Conservation (phyloP, 192 early-diverging fungal genomes). For the Cladochytrium replicatum region DNA sequence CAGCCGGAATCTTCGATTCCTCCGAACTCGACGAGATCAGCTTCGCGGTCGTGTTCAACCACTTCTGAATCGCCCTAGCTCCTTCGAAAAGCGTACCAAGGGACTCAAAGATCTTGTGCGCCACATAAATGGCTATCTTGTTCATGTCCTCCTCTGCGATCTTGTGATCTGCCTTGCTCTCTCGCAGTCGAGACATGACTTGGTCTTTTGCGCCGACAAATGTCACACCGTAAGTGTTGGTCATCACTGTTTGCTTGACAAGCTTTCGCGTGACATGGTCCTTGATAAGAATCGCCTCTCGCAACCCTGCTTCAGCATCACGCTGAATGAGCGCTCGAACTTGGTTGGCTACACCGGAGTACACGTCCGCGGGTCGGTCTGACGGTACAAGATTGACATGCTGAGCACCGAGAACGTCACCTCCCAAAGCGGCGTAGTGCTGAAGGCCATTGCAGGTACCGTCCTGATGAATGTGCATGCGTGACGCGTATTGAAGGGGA, state of each 20-base stretch:
- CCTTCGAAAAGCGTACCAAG: constrained; percentile 77
- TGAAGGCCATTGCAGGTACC: constrained; percentile 97
- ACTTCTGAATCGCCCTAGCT: constrained; percentile 84
- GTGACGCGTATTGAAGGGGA: constrained; percentile 59
- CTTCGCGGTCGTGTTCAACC: constrained; percentile 80
- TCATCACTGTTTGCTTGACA: constrained; percentile 99
- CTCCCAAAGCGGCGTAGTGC: constrained; percentile 95
- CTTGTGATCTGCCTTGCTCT: constrained; percentile 22
- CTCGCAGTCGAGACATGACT: constrained; percentile 74
- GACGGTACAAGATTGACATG: constrained; percentile 82
- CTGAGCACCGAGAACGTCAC: constrained; percentile 74
- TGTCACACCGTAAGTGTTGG: constrained; percentile 97
- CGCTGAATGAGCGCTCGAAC: constrained; percentile 60
- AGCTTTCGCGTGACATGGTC: constrained; percentile 79
- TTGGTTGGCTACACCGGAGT: constrained; percentile 74
- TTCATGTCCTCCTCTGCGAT: constrained; percentile 49
- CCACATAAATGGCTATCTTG: constrained; percentile 60
- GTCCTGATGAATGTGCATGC: constrained; percentile 89
- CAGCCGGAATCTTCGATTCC: constrained; percentile 22
- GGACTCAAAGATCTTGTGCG: constrained; percentile 71
- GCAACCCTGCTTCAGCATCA: constrained; percentile 52
- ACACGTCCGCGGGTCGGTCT: constrained; percentile 85
- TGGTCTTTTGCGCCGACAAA: constrained; percentile 85
- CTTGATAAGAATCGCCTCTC: constrained; percentile 51
- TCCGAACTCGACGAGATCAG: constrained; percentile 75